Percentiles rank a stretch among this genome's conserved stretches.
phyloP scores from a whole-genome alignment of 805 yeast species.

The Ogataea chonburiensis region DNA sequence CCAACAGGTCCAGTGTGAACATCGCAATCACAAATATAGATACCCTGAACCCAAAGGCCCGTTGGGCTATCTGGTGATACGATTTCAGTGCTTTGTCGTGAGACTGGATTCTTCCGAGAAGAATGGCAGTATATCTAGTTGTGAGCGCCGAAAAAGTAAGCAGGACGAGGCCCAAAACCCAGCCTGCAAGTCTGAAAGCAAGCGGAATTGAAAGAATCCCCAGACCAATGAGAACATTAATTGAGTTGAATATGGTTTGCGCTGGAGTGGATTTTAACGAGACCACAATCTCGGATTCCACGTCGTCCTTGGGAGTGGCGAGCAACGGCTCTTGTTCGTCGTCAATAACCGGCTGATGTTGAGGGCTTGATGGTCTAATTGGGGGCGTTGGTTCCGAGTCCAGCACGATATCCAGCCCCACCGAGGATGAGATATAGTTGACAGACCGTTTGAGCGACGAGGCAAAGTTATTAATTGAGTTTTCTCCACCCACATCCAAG shows the following conservation, averaged over 20 bases:
- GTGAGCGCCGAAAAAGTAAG: slow-evolving; percentile 45
- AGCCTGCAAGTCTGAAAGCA: slow-evolving; percentile 67
- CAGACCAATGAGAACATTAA: slow-evolving; percentile 73
- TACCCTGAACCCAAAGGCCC: slow-evolving; percentile 45
- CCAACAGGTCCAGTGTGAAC: slow-evolving; percentile 57
- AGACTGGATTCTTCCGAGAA: slow-evolving; percentile 49
- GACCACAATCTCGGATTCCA: slow-evolving; percentile 12
- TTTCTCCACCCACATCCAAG: slow-evolving; percentile 37
- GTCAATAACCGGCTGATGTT: too few species aligned
- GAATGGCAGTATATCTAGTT: slow-evolving; percentile 53
- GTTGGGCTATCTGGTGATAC: slow-evolving; percentile 59
- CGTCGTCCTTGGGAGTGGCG: slow-evolving; percentile 10
- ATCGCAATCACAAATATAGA: slow-evolving; percentile 45
- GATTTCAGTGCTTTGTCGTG: slow-evolving; percentile 42
- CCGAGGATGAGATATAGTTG: slow-evolving; percentile 29
- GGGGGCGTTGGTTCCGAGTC: slow-evolving; percentile 2
- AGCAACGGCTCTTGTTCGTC: slow-evolving; percentile 7
- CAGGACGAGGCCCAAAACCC: slow-evolving; percentile 50
- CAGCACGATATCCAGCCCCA: slow-evolving; percentile 11
- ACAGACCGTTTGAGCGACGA: slow-evolving; percentile 34
- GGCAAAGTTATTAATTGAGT: slow-evolving; percentile 38
- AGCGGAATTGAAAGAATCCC: slow-evolving; percentile 73
- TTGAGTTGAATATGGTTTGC: slow-evolving; percentile 75
- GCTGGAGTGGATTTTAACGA: slow-evolving; percentile 57
- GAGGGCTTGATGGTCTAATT: not conserved